phyloP scores from a whole-genome alignment of 805 yeast genomes.

The Spathaspora passalidarum region DNA sequence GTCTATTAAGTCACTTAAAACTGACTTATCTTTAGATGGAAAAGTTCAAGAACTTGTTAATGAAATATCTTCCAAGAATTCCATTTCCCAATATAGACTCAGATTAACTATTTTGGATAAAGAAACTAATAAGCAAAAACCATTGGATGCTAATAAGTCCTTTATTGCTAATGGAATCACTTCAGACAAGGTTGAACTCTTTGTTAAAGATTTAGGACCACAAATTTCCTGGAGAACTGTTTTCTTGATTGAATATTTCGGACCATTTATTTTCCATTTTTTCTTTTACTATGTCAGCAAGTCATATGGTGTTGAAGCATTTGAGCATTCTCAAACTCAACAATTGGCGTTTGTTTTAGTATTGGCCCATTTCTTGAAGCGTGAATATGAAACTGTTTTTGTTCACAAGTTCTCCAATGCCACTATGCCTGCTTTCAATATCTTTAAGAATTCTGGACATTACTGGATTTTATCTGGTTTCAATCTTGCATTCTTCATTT shows the following conservation, averaged over 20 bases:
- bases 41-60: conserved; percentile 42
- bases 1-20: conserved; percentile 47
- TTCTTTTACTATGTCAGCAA: conserved; percentile 46
- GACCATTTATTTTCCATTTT: conserved; percentile 83
- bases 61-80: conserved; percentile 42
- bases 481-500: conserved; percentile 47
- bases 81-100: conserved; percentile 29
- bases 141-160: conserved; percentile 37
- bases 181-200: conserved; percentile 39
- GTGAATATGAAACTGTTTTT: conserved; percentile 83
- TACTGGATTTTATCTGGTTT: conserved; percentile 91
- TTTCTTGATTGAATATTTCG: conserved; percentile 82
- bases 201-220: conserved; percentile 86
- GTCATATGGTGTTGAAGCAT: conserved; percentile 24
- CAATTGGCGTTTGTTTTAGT: conserved; percentile 51
- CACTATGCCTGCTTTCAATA: conserved; percentile 88
- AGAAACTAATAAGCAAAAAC: conserved; percentile 12
- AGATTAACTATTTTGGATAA: conserved; percentile 24
- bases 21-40: conserved; percentile 27
- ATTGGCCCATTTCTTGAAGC: conserved; percentile 74
- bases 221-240: conserved; percentile 92
- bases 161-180: conserved; percentile 46
- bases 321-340: conserved; percentile 51
- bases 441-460: conserved; percentile 86
- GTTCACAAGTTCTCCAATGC: conserved; percentile 83